Evolutionary conservation across 768 basidiomycete genomes (phyloP), one percentile per base, ranked within the genome.

Genomic region (Glaciozyma martinii): DNA sequence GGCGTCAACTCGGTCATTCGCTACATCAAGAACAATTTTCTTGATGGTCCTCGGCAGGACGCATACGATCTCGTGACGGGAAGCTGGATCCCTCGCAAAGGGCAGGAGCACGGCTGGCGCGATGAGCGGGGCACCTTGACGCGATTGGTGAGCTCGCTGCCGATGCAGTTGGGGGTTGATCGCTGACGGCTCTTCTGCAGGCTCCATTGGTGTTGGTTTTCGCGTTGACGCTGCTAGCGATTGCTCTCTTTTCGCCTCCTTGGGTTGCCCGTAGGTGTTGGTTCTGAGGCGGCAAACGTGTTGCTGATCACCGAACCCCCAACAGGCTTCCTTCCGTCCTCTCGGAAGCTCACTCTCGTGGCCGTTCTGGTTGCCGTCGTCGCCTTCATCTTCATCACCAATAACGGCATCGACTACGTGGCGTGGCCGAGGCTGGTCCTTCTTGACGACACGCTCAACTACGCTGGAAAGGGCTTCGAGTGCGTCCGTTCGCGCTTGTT

Each of bases 41-140:
- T 95, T 68, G 95, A 99, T 76, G 95, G 95, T 10, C 82, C 91
- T 57, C 80, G 93, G 73, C 91, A 94, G 80, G 95, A 99, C 77
- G 91, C 89, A 13, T 95, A 88, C 74, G 95, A 99, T 76, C 81
- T 99, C 63, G 80, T 99, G 66, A 92, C 92, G 29, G 95, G 95
- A 5, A 80, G 82, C 12, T 99, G 92, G 90, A 80, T 85, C 42
- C 89, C 93, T n/a, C 82, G 84, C 67, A 85, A 60, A 50, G 56
- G 66, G 18, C 59, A 62, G 42, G 64, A 60, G 53, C 6, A 25
- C 7, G 56, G 33, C 16, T 52, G 60, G 60, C 8, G 18, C 6
- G 55, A 62, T 37, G 5, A 55, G 60, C 32, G 66, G 29, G 59
- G 59, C 4, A 7, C 70, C 1, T 57, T 43, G 5, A 62, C 63